Evolutionary conservation across 371 early-diverging fungal species (phyloP).

Genomic region (Zychaea mexicana): DNA sequence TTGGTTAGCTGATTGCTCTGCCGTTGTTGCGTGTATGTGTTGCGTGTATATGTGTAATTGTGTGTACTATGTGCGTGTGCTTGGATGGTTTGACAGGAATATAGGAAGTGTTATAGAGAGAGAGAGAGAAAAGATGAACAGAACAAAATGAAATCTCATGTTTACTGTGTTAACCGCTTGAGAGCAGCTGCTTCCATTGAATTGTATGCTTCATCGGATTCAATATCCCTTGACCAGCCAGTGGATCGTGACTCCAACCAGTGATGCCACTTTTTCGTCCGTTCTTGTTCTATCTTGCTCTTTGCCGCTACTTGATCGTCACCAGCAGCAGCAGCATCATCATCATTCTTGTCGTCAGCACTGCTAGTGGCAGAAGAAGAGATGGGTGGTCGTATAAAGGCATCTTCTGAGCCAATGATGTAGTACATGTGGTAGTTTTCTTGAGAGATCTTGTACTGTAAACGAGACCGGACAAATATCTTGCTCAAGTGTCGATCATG

Average conservation of each 20-base stretch:
- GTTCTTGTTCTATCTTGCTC: neutral
- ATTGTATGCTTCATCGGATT: slow-evolving; percentile 23
- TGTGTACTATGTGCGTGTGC: too few species aligned
- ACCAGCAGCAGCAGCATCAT: too few species aligned
- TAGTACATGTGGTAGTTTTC: slow-evolving; percentile 55
- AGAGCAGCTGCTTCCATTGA: slow-evolving; percentile 33
- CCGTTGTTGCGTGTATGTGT: too few species aligned
- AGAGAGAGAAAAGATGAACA: neutral
- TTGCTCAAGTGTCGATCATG: slow-evolving; percentile 70
- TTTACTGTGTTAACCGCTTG: slow-evolving; percentile 15
- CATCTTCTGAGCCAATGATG: slow-evolving; percentile 53
- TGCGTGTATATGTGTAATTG: too few species aligned
- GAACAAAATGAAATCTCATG: neutral
- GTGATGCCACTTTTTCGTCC: slow-evolving; percentile 13
- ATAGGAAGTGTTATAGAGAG: neutral
- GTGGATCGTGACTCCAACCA: slow-evolving; percentile 34
- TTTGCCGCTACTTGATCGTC: neutral
- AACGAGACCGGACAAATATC: slow-evolving; percentile 62
- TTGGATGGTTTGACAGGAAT: too few species aligned
- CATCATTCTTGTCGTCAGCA: too few species aligned
- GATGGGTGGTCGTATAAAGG: slow-evolving; percentile 55
- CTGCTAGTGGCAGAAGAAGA: too few species aligned
- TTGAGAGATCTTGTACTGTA: slow-evolving; percentile 94
- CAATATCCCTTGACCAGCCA: slow-evolving; percentile 31
- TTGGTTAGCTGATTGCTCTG: too few species aligned